Conservation (phyloP, 345 rosid genomes). For the Mallotus nudiflorus region DNA sequence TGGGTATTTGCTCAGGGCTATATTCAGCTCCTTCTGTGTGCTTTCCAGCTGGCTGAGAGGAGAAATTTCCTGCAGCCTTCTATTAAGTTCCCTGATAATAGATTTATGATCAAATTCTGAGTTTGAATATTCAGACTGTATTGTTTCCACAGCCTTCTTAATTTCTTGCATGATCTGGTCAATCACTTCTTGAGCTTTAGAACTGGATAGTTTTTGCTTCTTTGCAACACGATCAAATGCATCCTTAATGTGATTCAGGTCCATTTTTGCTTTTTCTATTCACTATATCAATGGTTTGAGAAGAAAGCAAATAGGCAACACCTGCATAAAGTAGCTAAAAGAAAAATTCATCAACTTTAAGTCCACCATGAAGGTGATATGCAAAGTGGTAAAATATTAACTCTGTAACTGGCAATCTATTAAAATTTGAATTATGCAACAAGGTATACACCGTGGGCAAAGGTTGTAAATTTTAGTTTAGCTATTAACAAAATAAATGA, state of each 20-base stretch:
- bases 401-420: not conserved
- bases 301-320: not conserved
- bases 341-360: not conserved
- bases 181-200: slow-evolving; percentile 54
- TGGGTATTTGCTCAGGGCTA: slow-evolving; percentile 59
- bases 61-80: slow-evolving; percentile 40
- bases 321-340: slow-evolving; percentile 7
- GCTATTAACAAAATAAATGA: not conserved
- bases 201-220: slow-evolving; percentile 64
- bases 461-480: not conserved
- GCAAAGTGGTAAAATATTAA: not conserved
- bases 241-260: slow-evolving; percentile 68
- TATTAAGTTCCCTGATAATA: slow-evolving; percentile 46
- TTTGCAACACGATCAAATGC: slow-evolving; percentile 76
- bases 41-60: slow-evolving; percentile 53
- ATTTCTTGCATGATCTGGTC: slow-evolving; percentile 56
- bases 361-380: not conserved
- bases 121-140: slow-evolving; percentile 28
- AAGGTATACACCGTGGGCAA: not conserved
- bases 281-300: not conserved
- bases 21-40: slow-evolving; percentile 61
- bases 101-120: slow-evolving; percentile 33
- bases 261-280: slow-evolving; percentile 39
- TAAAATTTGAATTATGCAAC: not conserved
- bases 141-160: slow-evolving; percentile 35